These are phyloP conservation scores for Cymodocea nodosa DNA, from an alignment of 116 monocot species.

Conservation along the genomic window DNA sequence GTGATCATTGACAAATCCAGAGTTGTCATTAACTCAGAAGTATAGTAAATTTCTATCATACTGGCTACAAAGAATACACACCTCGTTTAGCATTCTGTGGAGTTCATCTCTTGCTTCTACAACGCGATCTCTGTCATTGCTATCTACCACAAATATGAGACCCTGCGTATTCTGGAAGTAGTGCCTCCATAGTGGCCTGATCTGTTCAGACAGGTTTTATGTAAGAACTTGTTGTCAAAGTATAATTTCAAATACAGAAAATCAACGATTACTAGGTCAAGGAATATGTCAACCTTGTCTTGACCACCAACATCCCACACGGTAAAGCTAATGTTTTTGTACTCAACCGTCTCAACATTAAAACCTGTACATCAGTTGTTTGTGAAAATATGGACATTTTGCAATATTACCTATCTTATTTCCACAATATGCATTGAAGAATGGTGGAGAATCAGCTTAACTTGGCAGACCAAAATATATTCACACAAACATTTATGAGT, in stretches of 20 bases:
- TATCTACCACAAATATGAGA: too few relatives aligned
- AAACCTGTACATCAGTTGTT: constrained; percentile 13
- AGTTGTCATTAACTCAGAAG: too few relatives aligned
- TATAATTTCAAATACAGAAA: background rate
- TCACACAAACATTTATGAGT: too few relatives aligned
- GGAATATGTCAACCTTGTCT: constrained; percentile 13
- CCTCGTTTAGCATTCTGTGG: constrained; percentile 38
- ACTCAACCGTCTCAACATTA: constrained; percentile 26
- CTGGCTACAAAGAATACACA: constrained; percentile 1
- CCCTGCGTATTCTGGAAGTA: too few relatives aligned
- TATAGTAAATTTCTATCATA: background rate
- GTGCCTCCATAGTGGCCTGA: too few relatives aligned
- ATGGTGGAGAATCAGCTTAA: too few relatives aligned
- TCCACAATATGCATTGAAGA: too few relatives aligned
- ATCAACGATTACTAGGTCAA: background rate
- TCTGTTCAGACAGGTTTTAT: background rate
- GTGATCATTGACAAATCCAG: too few relatives aligned
- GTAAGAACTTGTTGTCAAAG: background rate
- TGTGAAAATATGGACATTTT: background rate
- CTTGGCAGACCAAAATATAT: too few relatives aligned
- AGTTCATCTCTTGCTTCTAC: constrained; percentile 15
- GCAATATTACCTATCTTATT: background rate
- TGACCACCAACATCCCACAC: constrained; percentile 34
- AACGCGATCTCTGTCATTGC: too few relatives aligned
- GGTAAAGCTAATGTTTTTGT: constrained; percentile 30